Conservation (phyloP, 1,139 yeast genomes). For the Hanseniaspora uvarum region DNA sequence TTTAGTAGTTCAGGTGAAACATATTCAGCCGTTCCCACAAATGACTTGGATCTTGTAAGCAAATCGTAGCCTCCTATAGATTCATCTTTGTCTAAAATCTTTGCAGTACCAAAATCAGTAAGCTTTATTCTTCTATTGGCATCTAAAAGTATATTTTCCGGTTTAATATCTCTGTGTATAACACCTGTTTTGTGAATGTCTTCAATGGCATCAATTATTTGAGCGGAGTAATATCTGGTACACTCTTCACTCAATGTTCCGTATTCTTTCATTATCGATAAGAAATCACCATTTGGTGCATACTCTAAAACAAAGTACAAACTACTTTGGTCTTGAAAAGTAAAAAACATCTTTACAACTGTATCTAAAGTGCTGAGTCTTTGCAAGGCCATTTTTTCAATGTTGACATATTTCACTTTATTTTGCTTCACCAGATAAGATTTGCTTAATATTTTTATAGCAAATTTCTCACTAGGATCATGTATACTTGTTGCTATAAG, state of each 20-base stretch:
- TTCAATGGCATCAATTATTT: constrained; percentile 74
- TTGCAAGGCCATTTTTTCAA: constrained; percentile 66
- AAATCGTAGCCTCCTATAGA: constrained; percentile 43
- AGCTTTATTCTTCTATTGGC: constrained; percentile 70
- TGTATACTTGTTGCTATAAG: constrained; percentile 54
- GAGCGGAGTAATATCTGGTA: constrained; percentile 51
- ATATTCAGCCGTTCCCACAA: constrained; percentile 63
- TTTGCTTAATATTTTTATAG: constrained; percentile 64
- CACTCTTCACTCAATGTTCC: constrained; percentile 49
- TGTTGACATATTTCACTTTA: constrained; percentile 68
- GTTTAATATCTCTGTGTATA: constrained; percentile 88
- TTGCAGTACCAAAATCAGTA: constrained; percentile 98
- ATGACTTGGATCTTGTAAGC: constrained; percentile 66
- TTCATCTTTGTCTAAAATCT: constrained; percentile 47
- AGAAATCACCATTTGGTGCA: constrained; percentile 70
- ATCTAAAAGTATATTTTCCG: constrained; percentile 81
- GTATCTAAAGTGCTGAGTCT: constrained; percentile 60
- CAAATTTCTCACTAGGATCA: constrained; percentile 47
- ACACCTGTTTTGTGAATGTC: constrained; percentile 78
- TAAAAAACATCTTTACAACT: constrained; percentile 59
- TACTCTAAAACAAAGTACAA: constrained; percentile 66
- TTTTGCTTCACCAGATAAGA: constrained; percentile 68
- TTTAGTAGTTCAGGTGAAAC: constrained; percentile 89
- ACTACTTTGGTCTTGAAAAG: constrained; percentile 67
- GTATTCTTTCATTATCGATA: constrained; percentile 48